Conservation (phyloP, 2,329 filamentous ascomycete genomes). For the Exophiala oligosperma region DNA sequence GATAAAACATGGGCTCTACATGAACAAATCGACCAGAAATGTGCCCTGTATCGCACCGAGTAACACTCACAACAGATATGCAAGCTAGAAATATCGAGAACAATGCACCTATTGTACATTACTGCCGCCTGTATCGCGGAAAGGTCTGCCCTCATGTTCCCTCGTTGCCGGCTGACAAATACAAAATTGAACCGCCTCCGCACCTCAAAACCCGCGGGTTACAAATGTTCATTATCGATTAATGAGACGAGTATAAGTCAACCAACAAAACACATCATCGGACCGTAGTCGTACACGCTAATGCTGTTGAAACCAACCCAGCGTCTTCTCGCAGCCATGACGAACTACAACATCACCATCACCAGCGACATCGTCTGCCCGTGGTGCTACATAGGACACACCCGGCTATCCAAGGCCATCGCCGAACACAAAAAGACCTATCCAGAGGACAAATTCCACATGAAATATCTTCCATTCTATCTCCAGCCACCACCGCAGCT, state of each 20-base stretch:
- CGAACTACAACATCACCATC: slow-evolving; percentile 72
- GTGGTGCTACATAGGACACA: slow-evolving; percentile 76
- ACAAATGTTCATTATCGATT: neutral
- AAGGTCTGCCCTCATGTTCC: neutral
- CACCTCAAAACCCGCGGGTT: neutral
- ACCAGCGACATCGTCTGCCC: slow-evolving; percentile 83
- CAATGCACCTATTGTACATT: neutral
- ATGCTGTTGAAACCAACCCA: slow-evolving; percentile 16
- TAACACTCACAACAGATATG: too few relatives aligned
- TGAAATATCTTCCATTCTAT: slow-evolving; percentile 78
- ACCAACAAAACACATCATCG: neutral
- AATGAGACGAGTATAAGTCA: neutral
- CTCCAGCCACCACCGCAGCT: slow-evolving; percentile 67
- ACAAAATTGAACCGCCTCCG: neutral
- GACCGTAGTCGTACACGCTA: neutral
- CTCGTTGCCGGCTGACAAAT: slow-evolving; percentile 9
- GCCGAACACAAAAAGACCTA: slow-evolving; percentile 62
- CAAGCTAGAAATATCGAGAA: neutral
- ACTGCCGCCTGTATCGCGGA: neutral
- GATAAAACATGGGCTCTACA: too few relatives aligned
- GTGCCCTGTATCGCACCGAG: too few relatives aligned
- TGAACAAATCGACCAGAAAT: too few relatives aligned
- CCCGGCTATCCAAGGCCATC: slow-evolving; percentile 72
- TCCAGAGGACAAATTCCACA: slow-evolving; percentile 70
- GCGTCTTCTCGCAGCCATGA: slow-evolving; percentile 52